Base-by-base conservation (phyloP, 2,329 filamentous ascomycete genomes). In the Colletotrichum tanaceti region DNA sequence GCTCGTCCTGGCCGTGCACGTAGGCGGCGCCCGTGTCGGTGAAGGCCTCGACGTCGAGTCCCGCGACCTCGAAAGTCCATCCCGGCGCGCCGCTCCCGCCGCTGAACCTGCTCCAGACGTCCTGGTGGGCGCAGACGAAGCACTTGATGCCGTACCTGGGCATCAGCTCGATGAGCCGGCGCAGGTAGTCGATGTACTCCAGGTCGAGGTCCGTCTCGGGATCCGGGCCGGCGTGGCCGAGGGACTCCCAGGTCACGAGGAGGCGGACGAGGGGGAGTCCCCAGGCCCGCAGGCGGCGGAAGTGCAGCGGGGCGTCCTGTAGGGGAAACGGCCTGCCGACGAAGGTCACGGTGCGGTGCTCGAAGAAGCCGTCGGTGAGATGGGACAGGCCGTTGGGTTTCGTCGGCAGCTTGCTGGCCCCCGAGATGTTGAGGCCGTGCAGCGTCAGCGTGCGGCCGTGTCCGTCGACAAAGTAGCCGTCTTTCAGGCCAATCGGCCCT, bases 81-180 rank as follows among this genome's bases (percentile, higher is more conserved):
- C 78, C 76, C 0, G 80, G 80, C 4, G 80, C 80, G 54, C 80
- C 80, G 50, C 80, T 82, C 0, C 80, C 80, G 11, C 80, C 80
- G 38, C 79, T 80, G 64, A 79, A 81, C 5, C 80, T 74, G 53
- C 79, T 81, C 80, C 80, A 82, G 13, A 81, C 79, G 50, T 82
- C 80, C 69, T 82, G 80, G 24, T 82, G 80, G 0, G 79, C 80
- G 65, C 81, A 81, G n/a, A 82, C 62, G 65, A 82, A 82, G 70
- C 80, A 80, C 63, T 78, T 78, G 52, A 82, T 74, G 24, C 80
- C 80, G 54, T 79, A 79, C 47, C 71, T 65, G 0, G 79, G 76
- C 74, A 82, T 82, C 61, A 80, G 65, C 39, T 77, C 74, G 4
- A 82, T 71, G 20, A 82, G 75, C 28, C 73, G 70, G 13, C 76